Percentiles rank a stretch among this genome's conserved stretches.
These are phyloP conservation scores for Hygrophorus pudorinus DNA, from an alignment of 768 basidiomycete genomes.

Conservation along the genomic window DNA sequence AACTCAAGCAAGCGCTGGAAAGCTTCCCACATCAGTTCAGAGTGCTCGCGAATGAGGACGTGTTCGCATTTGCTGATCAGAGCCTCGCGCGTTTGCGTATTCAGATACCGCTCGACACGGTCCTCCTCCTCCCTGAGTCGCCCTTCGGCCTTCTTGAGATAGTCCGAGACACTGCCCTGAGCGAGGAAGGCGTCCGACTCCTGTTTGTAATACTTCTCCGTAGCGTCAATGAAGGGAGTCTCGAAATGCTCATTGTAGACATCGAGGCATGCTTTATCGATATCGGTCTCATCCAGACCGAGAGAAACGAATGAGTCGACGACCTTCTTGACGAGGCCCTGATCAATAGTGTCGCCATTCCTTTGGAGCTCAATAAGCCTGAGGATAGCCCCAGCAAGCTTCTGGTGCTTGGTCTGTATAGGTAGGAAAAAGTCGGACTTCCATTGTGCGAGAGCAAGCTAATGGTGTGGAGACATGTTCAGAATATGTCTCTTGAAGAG, in stretches of 20 bases:
- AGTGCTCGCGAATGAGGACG: slow-evolving; percentile 82
- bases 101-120: slow-evolving; percentile 87
- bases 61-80: slow-evolving; percentile 81
- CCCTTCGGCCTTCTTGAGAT: slow-evolving; percentile 90
- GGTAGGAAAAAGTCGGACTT: slow-evolving; percentile 82
- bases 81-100: slow-evolving; percentile 81
- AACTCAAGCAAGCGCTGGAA: slow-evolving; percentile 86
- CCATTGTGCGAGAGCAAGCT: slow-evolving; percentile 97
- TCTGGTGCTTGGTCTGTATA: slow-evolving; percentile 72
- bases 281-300: slow-evolving; percentile 86
- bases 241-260: slow-evolving; percentile 92
- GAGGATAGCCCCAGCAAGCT: slow-evolving; percentile 81
- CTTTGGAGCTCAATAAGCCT: slow-evolving; percentile 88
- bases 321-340: slow-evolving; percentile 86
- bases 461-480: slow-evolving; percentile 8
- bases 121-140: slow-evolving; percentile 91
- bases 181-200: slow-evolving; percentile 89
- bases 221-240: slow-evolving; percentile 76
- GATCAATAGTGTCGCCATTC: slow-evolving; percentile 90
- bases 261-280: slow-evolving; percentile 87
- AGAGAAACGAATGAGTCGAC: slow-evolving; percentile 93
- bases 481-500: slow-evolving; percentile 3
- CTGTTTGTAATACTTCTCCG: slow-evolving; percentile 84
- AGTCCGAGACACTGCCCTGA: slow-evolving; percentile 85
- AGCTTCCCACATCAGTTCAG: slow-evolving; percentile 81